Conservation (phyloP, 495 filamentous ascomycete species). For the Articulospora tetracladia region DNA sequence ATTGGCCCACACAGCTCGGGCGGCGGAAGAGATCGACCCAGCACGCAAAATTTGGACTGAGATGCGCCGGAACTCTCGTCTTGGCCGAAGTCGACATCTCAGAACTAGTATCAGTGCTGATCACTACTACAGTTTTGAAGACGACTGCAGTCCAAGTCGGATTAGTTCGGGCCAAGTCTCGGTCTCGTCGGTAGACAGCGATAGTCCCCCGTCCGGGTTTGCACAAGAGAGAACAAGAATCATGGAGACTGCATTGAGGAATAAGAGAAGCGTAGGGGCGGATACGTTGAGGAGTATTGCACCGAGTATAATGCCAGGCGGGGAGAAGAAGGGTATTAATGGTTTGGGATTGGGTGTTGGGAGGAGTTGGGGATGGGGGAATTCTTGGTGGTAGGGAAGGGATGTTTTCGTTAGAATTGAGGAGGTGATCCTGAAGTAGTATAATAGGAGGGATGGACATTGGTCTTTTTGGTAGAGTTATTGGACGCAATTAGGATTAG, state of each 20-base stretch:
- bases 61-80: constrained; percentile 28
- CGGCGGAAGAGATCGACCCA: constrained; percentile 29
- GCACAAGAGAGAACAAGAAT: constrained; percentile 29
- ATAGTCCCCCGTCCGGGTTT: not conserved
- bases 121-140: constrained; percentile 23
- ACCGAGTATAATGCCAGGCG: constrained; percentile 27
- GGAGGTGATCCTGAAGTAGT: no score
- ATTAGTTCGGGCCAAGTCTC: constrained; percentile 11
- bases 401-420: no score
- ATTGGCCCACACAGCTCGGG: not conserved
- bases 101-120: constrained; percentile 25
- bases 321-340: constrained; percentile 9
- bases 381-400: constrained; percentile 22
- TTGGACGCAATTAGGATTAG: no score
- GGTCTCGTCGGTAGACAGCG: constrained; percentile 6
- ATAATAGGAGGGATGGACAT: not conserved
- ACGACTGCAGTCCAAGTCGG: constrained; percentile 18
- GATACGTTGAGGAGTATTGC: constrained; percentile 41
- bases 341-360: constrained; percentile 19
- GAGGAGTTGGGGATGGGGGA: constrained; percentile 21
- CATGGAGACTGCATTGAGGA: constrained; percentile 35
- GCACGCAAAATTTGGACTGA: constrained; percentile 45
- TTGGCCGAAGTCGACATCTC: not conserved
- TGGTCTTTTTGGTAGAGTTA: not conserved
- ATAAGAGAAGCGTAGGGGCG: constrained; percentile 36